These are phyloP conservation scores for Leersia perrieri DNA, from an alignment of 176 grass and related monocot species.

Conservation along the genomic window DNA sequence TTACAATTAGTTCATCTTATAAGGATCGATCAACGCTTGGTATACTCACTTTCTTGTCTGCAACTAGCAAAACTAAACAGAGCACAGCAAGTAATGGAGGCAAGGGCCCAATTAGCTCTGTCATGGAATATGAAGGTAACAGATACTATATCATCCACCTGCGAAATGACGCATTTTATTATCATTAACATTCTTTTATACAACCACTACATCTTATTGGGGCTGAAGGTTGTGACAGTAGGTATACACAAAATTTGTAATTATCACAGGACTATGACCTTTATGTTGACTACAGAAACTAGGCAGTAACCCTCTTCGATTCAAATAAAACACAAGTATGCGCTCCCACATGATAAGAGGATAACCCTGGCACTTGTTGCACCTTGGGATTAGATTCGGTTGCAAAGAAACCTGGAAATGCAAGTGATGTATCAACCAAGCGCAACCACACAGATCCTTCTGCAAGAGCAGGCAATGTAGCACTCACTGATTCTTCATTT, in stretches of 20 bases:
- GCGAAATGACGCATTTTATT: slow-evolving; percentile 10
- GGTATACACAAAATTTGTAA: slow-evolving; percentile 17
- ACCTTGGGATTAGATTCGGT: slow-evolving; percentile 38
- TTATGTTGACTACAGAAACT: not conserved
- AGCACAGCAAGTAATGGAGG: not conserved
- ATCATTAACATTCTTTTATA: slow-evolving; percentile 30
- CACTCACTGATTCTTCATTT: slow-evolving; percentile 24
- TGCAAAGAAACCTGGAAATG: slow-evolving; percentile 81
- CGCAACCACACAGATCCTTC: slow-evolving; percentile 73
- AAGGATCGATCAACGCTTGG: too few species aligned
- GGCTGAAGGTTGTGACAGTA: not conserved
- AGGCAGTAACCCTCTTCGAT: slow-evolving; percentile 44
- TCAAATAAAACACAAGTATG: slow-evolving; percentile 90
- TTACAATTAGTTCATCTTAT: too few species aligned
- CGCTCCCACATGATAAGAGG: slow-evolving; percentile 66
- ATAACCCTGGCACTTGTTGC: slow-evolving; percentile 44
- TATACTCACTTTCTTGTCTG: not conserved
- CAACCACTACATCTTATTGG: slow-evolving; percentile 8
- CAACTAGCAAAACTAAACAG: not conserved
- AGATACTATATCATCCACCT: not conserved
- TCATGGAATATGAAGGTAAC: slow-evolving; percentile 10
- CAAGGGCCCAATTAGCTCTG: not conserved
- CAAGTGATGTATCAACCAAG: slow-evolving; percentile 90
- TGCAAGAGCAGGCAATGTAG: slow-evolving; percentile 53
- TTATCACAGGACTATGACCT: not conserved